Conservation (phyloP, 495 filamentous ascomycete genomes). For the Jackrogersella minutella region DNA sequence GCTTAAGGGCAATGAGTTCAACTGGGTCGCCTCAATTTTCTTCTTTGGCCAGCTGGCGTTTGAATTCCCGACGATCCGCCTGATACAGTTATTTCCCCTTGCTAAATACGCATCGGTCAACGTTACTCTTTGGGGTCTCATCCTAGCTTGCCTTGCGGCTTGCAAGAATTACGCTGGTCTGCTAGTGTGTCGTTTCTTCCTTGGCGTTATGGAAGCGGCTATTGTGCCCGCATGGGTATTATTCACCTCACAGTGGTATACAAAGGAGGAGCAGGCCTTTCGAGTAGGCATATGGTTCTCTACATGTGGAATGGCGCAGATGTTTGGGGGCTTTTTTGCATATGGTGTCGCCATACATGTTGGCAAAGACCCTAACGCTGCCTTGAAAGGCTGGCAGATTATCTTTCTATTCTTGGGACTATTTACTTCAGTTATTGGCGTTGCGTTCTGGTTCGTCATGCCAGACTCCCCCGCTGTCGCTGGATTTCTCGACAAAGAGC, state of each 20-base stretch:
- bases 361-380: slow-evolving; percentile 54
- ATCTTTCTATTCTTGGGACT: slow-evolving; percentile 72
- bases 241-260: slow-evolving; percentile 70
- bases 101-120: slow-evolving; percentile 66
- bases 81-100: slow-evolving; percentile 66
- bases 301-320: slow-evolving; percentile 67
- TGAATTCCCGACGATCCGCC: slow-evolving; percentile 68
- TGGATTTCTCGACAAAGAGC: slow-evolving; percentile 68
- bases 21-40: slow-evolving; percentile 54
- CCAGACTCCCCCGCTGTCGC: slow-evolving; percentile 75
- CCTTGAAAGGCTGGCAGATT: slow-evolving; percentile 71
- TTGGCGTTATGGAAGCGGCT: slow-evolving; percentile 67
- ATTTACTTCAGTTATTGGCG: slow-evolving; percentile 64
- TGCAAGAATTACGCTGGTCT: slow-evolving; percentile 52
- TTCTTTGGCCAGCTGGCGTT: slow-evolving; percentile 71
- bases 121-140: slow-evolving; percentile 64
- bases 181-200: slow-evolving; percentile 65
- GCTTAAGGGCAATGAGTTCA: slow-evolving; percentile 33
- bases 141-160: slow-evolving; percentile 63
- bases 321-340: slow-evolving; percentile 68
- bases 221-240: slow-evolving; percentile 70
- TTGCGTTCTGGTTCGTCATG: slow-evolving; percentile 68
- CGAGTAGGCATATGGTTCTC: slow-evolving; percentile 71
- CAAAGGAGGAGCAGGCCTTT: slow-evolving; percentile 64
- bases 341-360: slow-evolving; percentile 70